phyloP scores from a whole-genome alignment of 257 asterid species.

The Gentiana dahurica region DNA sequence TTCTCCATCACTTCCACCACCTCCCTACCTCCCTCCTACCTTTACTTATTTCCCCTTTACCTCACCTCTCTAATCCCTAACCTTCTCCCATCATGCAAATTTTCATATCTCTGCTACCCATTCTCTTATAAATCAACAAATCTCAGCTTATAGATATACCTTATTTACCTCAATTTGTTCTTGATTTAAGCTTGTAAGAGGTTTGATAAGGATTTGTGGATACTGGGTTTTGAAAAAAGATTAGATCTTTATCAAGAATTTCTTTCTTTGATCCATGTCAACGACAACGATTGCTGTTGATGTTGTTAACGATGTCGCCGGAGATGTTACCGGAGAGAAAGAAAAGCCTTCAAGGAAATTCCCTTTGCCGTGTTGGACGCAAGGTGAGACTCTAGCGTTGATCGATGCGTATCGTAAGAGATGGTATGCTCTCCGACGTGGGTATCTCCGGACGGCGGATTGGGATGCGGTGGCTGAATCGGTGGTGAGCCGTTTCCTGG shows the following conservation, averaged over 20 bases:
- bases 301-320: conserved; percentile 13
- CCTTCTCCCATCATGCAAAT: not conserved
- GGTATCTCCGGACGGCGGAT: conserved; percentile 86
- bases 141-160: not conserved
- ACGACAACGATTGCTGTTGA: conserved; percentile 16
- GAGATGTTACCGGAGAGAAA: not conserved
- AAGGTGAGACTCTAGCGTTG: conserved; percentile 65
- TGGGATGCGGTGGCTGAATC: conserved; percentile 81
- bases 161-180: too few species aligned
- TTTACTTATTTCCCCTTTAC: too few species aligned
- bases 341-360: conserved; percentile 51
- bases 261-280: conserved; percentile 14
- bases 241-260: not conserved
- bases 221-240: not conserved
- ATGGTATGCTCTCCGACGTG: conserved; percentile 93
- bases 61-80: too few species aligned
- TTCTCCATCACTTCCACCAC: conserved; percentile 3
- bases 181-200: too few species aligned
- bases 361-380: conserved; percentile 99
- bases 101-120: not conserved
- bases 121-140: not conserved
- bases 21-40: not conserved
- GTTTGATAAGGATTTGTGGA: too few species aligned
- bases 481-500: conserved; percentile 44
- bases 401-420: conserved; percentile 86